Evolutionary conservation across 75 land plant species (phyloP), one percentile per base, ranked within the genome.

Genomic region (Pinus tabuliformis): DNA sequence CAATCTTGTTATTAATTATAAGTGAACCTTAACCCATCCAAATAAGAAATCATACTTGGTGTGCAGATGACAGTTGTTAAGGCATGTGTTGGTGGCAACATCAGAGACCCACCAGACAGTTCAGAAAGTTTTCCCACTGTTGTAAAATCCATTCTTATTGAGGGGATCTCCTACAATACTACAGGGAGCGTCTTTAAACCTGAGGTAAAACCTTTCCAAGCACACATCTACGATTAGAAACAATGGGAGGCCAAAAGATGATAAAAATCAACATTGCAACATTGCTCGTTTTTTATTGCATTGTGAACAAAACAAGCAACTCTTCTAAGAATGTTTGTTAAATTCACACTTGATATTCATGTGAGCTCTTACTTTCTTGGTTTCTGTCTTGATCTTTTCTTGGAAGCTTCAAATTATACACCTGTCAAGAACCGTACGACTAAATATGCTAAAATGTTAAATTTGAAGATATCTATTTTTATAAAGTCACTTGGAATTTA

Each of bases 311-410:
- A 26, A 1, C 12, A 42, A 22, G 2, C 11, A 49, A 49, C 54
- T 49, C 54, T n/a, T 39, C 17, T n/a, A 36, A 20, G 33, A 96
- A 96, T 77, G 89, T 95, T 77, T 76, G 85, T 21, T 87, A 94
- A 75, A 98, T 96, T 49, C 92, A 92, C 9, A 64, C 1, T 7
- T 2, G 5, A 15, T 63, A 16, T 63, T 6, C 17, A 18, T 63
- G 26, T 16, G 14, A 63, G 39, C 54, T 1, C 9, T 49, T 49
- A 5, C 0, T 49, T 49, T 39, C 42, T 39, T 8, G 54, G 8
- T 49, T 11, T 49, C 54, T 49, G 12, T 49, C 12, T 58, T 58
- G 7, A 21, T 20, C 18, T 26, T 2, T n/a, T 17, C 6, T 6
- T 18, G 21, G 18, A n/a, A 58, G n/a, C 18, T 58, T n/a, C 60